Base-by-base conservation (phyloP, 2,329 filamentous ascomycete species). In the Grosmannia huntii region DNA sequence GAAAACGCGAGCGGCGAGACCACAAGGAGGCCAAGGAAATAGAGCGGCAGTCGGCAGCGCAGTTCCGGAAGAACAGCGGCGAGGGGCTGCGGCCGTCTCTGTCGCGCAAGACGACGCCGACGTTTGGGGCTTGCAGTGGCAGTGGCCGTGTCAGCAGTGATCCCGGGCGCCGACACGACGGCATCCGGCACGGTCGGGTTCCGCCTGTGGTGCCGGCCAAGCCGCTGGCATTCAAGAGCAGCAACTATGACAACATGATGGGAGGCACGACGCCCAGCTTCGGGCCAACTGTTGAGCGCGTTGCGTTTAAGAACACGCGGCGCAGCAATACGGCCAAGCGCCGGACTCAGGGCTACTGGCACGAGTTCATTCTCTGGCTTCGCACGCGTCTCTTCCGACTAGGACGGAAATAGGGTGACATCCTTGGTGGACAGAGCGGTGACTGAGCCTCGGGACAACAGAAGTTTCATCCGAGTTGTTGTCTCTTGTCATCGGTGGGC, bases 301-400 rank as follows among this genome's bases (percentile, higher is more conserved):
- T 74, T 3, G 72, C 76, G 21, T 78, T 79, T 59, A 69, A 74
- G 58, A 69, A 68, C 16, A 71, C 70, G 5, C 68, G 70, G 44
- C 71, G 78, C 59, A 71, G 70, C 59, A 75, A 71, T 64, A 73
- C 73, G 9, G 74, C 79, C 59, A 85, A 84, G 72, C 76, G 74
- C 63, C 82, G 79, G 71, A 85, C 82, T 1, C 79, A 80, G 61
- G 75, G 78, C 61, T 76, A 81, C 46, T 86, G 82, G 82, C 83
- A 79, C 9, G 76, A 76, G 25, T 84, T 86, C 64, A 73, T 85
- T 55, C 73, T 86, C 58, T 86, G 83, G 83, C 67, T 86, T 28
- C 74, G 82, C 60, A 85, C 82, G n/a, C 74, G 76, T 60, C 69
- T 81, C 36, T 68, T 81, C 53, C 61, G 59, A 41, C 49, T 64